Percentiles rank a stretch among this genome's conserved stretches.
These are phyloP conservation scores for Terana coerulea DNA, from an alignment of 768 basidiomycete genomes.

Conservation along the genomic window DNA sequence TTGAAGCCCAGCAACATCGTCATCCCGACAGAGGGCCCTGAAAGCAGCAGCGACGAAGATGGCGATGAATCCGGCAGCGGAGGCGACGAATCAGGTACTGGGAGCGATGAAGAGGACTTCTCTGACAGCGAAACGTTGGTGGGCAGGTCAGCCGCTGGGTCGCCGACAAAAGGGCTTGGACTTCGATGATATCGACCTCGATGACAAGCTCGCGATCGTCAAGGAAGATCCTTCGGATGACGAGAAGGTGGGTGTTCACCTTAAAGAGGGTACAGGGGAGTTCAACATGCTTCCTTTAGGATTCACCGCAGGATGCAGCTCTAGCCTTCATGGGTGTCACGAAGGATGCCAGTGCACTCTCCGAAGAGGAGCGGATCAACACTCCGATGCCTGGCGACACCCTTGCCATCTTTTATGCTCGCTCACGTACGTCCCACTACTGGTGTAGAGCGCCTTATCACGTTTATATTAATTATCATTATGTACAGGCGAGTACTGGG, in stretches of 20 bases:
- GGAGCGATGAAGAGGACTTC: no score
- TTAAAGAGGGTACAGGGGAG: no score
- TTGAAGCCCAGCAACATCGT: slow-evolving; percentile 62
- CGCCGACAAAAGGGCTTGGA: no score
- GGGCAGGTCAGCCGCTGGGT: no score
- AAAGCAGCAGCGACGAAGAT: slow-evolving; percentile 58
- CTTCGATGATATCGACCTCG: no score
- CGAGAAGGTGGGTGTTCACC: no score
- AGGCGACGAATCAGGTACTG: slow-evolving; percentile 27
- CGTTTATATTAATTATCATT: not conserved
- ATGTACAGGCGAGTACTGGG: slow-evolving; percentile 72
- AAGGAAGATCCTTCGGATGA: no score
- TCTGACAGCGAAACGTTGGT: no score
- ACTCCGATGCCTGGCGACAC: slow-evolving; percentile 86
- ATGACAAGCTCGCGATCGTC: no score
- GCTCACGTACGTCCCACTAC: slow-evolving; percentile 55
- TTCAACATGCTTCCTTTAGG: slow-evolving; percentile 17
- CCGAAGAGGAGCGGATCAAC: slow-evolving; percentile 67
- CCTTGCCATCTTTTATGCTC: slow-evolving; percentile 76
- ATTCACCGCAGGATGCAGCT: slow-evolving; percentile 40
- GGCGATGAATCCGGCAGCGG: slow-evolving; percentile 58
- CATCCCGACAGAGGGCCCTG: slow-evolving; percentile 58
- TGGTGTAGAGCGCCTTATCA: not conserved
- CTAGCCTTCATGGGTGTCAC: slow-evolving; percentile 61
- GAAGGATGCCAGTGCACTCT: slow-evolving; percentile 47